Base-by-base conservation (phyloP, 2,329 filamentous ascomycete genomes). In the Fonsecaea nubica region DNA sequence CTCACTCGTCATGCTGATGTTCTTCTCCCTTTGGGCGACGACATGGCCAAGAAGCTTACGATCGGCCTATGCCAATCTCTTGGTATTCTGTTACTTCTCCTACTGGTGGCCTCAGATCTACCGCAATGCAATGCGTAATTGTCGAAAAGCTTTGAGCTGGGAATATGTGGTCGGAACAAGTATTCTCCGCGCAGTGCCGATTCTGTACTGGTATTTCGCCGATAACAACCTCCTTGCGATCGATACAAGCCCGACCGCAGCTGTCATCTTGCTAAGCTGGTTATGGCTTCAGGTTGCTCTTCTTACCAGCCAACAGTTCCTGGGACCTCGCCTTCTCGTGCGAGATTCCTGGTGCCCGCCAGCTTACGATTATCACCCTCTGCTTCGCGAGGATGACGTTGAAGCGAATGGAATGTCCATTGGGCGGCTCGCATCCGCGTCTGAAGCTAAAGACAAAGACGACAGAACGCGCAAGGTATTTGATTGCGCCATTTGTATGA, bases 401-500 rank as follows among this genome's bases (percentile, higher is more conserved):
- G 91, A 97, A 80, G 88, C 91, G 18, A 92, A 90, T 21, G 89
- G 88, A 0, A 82, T 82, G 0, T 93, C 93, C 0, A 91, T 97
- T 65, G 92, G 93, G 0, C 83, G 83, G 10, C 84, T 92, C 15
- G 83, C 87, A 18, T 80, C 79, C 4, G 80, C 81, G 52, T 68
- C 72, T 30, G 70, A 78, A 4, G 73, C 77, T 42, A 76, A 73
- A 45, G 77, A 78, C 35, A 69, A 70, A 61, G 73, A 67, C 33
- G 73, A 67, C 50, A 85, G 84, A 66, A 84, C 87, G 77, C 85
- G 83, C 74, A 84, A 84, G 45, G 76, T 86, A 0, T 95, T 96
- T 67, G 93, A 98, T 80, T 99, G 95, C 78, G 92, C 93, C 18
- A 97, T 99, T 72, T 99, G 95, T 77, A 91, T 94, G 79, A 93